Evolutionary conservation across 208 protist genomes (phyloP), one percentile per base, ranked within the genome.

Genomic region (Crithidia mellificae): DNA sequence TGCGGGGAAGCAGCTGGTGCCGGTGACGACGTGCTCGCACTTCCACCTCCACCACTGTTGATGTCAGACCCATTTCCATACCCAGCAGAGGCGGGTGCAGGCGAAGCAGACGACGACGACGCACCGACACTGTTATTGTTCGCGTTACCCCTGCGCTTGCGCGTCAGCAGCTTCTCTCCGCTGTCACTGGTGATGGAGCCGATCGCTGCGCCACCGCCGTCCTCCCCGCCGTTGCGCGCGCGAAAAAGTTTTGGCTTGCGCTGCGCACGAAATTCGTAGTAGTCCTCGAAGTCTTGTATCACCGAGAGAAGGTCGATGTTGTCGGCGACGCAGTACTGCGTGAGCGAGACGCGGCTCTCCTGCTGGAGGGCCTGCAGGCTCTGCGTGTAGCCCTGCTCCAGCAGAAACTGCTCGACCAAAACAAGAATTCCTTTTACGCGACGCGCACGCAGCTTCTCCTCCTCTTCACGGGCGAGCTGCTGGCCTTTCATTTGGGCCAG

Each of bases 231-330:
- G 41, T 75, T 72, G 20, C 75, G 64, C 14, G 57, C 66, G 43
- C 91, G 86, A 56, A 92, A 95, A 3, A 97, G 70, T 56, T 91
- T 93, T 6, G 90, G 90, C 39, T 84, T 83, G n/a, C 85, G 82
- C 49, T 88, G 81, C 57, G 87, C 88, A 41, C 91, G 91, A 61
- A 95, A 85, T 61, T 94, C 77, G 77, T 91, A 94, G 72, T 92
- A 96, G 32, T 96, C 78, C 74, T 97, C 93, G 66, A 81, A 97
- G 67, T 97, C 89, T 19, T 72, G 63, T 9, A 96, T 63, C 32
- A 95, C 72, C 20, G 77, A 82, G 24, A 93, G 62, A 17, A 97
- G 75, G 78, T 96, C 91, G 64, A 97, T 88, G 68, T 97, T 97
- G 74, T 97, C 93, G 12, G 93, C 93, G 15, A 75, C 74, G 72